Evolutionary conservation across 148 eudicot species (phyloP).

Genomic region (Vaccinium myrtillus): DNA sequence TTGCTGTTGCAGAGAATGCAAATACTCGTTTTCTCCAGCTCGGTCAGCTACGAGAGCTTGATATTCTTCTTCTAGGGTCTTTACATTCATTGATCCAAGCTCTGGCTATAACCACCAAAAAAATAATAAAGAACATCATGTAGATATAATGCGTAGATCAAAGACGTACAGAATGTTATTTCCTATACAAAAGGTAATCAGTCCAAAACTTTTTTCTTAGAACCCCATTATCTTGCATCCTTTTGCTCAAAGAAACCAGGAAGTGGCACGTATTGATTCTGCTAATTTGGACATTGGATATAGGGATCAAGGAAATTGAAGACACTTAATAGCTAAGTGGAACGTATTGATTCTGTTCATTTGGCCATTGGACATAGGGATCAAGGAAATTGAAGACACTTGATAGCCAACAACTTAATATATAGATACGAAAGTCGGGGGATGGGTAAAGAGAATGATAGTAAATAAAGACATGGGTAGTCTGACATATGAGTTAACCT

Average conservation of each 20-base stretch:
- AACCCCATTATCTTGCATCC: background rate
- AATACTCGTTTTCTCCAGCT: slow-evolving; percentile 60
- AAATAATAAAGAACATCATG: background rate
- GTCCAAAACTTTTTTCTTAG: slow-evolving; percentile 3
- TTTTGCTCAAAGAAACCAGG: background rate
- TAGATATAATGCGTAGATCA: background rate
- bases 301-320: background rate
- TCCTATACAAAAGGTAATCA: background rate
- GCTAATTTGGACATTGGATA: background rate
- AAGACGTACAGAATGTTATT: background rate
- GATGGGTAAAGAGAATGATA: background rate
- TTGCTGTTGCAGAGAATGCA: slow-evolving; percentile 62
- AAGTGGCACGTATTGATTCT: background rate
- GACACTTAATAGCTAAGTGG: background rate
- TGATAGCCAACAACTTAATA: background rate
- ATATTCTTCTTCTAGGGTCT: slow-evolving; percentile 62
- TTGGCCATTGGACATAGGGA: background rate
- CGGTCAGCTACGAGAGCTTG: slow-evolving; percentile 68
- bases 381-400: background rate
- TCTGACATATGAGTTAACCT: slow-evolving; percentile 40
- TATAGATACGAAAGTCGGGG: background rate
- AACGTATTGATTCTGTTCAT: background rate
- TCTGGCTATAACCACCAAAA: slow-evolving; percentile 50
- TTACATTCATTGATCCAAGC: slow-evolving; percentile 44
- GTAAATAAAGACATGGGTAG: background rate